Base-by-base conservation (phyloP, 306 rosid genomes). In the Begonia fuchsioides region DNA sequence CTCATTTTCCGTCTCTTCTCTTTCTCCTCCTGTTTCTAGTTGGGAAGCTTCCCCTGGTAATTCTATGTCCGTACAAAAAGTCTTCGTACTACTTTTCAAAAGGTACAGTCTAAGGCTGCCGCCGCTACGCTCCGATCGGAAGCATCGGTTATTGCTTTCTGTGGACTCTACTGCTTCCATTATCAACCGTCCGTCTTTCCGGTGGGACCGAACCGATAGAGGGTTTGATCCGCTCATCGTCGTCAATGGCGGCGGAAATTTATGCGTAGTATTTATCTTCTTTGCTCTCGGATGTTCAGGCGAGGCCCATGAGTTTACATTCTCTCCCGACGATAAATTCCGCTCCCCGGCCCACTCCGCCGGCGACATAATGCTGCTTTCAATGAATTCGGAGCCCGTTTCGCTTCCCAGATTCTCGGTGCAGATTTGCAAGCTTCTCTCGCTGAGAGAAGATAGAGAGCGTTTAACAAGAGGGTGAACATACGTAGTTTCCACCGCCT, bases 191-290 rank as follows among this genome's bases (percentile, higher is more conserved):
- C 96, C 96, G 35, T 74, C 68, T 56, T 79, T 85, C 0, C 96
- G 75, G 74, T 66, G 88, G 57, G 94, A 74, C 55, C 68, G 67
- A 13, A 86, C 54, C 2, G 60, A 74, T 2, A 86, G 70, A 64
- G 77, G 66, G 20, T 74, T 73, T 8, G 53, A 52, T 10, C 90
- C 96, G 14, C 86, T 79, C 40, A 86, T 76, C 20, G 96, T 86
- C 43, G 96, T 82, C 73, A 86, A 68, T 38, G 96, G 96, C 13
- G 96, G 96, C 13, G 96, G 96, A 58, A 79, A 82, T 17, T 47
- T 11, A 3, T 15, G 7, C 10, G 8, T 10, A 44, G 1, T 3
- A 13, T 44, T 12, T 17, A 47, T 5, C 11, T 8, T n/a, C 16
- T 47, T 47, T 11, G 12, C 17, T 47, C 50, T 15, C 18, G 10